Conservation (phyloP, 768 basidiomycete species). For the Kwoniella dendrophila region DNA sequence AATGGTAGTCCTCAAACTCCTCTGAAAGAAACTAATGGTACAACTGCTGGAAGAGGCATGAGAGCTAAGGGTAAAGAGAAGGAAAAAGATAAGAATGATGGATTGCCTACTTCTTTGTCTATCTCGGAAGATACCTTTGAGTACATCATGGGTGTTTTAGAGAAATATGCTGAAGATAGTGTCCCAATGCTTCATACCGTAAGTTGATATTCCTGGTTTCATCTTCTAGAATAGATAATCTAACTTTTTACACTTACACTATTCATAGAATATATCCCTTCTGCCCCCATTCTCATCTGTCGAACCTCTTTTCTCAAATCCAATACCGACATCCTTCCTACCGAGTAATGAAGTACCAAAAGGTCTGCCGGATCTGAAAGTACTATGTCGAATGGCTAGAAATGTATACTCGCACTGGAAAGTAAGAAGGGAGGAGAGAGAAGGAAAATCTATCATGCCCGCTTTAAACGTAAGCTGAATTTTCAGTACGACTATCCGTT, state of each 20-base stretch:
- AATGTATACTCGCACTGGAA: slow-evolving; percentile 87
- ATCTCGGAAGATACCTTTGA: slow-evolving; percentile 93
- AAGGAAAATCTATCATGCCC: slow-evolving; percentile 84
- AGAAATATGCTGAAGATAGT: slow-evolving; percentile 85
- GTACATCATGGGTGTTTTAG: slow-evolving; percentile 89
- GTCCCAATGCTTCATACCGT: slow-evolving; percentile 89
- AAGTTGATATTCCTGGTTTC: slow-evolving; percentile 48
- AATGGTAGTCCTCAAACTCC: slow-evolving; percentile 12
- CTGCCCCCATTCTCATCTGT: slow-evolving; percentile 60
- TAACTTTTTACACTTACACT: slow-evolving; percentile 14
- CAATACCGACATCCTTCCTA: slow-evolving; percentile 67
- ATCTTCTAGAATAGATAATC: background rate
- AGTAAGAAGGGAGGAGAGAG: slow-evolving; percentile 74
- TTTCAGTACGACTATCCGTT: background rate
- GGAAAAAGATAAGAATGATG: slow-evolving; percentile 78
- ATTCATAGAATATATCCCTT: slow-evolving; percentile 53
- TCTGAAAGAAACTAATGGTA: slow-evolving; percentile 45
- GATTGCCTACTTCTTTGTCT: slow-evolving; percentile 57
- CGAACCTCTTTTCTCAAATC: slow-evolving; percentile 64
- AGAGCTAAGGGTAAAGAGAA: slow-evolving; percentile 68
- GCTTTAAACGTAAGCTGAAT: slow-evolving; percentile 71
- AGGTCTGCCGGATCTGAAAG: slow-evolving; percentile 68
- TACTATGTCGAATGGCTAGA: slow-evolving; percentile 71
- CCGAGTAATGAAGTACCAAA: slow-evolving; percentile 69
- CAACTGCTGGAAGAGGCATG: slow-evolving; percentile 40